Percentiles rank a stretch among this genome's conserved stretches.
phyloP scores from a whole-genome alignment of 345 rosid species.

The Litchi chinensis region DNA sequence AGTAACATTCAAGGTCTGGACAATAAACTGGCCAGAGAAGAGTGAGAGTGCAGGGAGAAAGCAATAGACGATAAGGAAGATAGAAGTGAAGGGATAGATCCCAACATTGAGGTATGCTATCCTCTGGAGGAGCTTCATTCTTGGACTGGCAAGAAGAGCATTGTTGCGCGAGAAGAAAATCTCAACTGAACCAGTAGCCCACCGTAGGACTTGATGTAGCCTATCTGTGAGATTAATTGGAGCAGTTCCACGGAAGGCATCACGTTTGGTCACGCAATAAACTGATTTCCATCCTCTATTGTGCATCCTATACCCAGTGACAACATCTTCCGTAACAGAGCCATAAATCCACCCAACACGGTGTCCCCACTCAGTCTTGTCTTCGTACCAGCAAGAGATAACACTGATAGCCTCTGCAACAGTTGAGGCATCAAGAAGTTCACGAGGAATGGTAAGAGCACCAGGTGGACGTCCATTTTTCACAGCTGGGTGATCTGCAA shows the following conservation, averaged over 20 bases:
- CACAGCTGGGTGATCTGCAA: constrained; percentile 93
- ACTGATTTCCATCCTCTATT: constrained; percentile 98
- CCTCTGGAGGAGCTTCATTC: constrained; percentile 89
- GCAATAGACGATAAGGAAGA: constrained; percentile 95
- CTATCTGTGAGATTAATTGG: constrained; percentile 96
- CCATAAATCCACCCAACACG: constrained; percentile 99
- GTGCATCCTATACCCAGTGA: constrained; percentile 98
- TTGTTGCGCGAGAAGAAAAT: constrained; percentile 98
- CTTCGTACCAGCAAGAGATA: constrained; percentile 99
- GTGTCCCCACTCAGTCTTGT: constrained; percentile 97
- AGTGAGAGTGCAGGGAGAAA: constrained; percentile 96
- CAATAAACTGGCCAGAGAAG: constrained; percentile 97
- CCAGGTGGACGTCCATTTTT: constrained; percentile 96
- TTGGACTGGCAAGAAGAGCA: constrained; percentile 81
- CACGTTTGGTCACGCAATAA: constrained; percentile 95
- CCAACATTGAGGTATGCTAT: constrained; percentile 94
- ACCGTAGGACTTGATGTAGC: constrained; percentile 96
- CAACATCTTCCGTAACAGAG: constrained; percentile 98
- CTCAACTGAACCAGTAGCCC: constrained; percentile 99
- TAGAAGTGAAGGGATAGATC: constrained; percentile 93
- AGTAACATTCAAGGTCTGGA: constrained; percentile 73
- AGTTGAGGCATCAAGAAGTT: constrained; percentile 90
- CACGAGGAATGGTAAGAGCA: constrained; percentile 87
- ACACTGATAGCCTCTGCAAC: constrained; percentile 98
- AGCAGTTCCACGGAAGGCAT: constrained; percentile 96